A percentile compares a stretch with the other conserved stretches of the same genome.
Evolutionary conservation across 139 green algal species (phyloP).

Genomic region (Eudorina sp.): DNA sequence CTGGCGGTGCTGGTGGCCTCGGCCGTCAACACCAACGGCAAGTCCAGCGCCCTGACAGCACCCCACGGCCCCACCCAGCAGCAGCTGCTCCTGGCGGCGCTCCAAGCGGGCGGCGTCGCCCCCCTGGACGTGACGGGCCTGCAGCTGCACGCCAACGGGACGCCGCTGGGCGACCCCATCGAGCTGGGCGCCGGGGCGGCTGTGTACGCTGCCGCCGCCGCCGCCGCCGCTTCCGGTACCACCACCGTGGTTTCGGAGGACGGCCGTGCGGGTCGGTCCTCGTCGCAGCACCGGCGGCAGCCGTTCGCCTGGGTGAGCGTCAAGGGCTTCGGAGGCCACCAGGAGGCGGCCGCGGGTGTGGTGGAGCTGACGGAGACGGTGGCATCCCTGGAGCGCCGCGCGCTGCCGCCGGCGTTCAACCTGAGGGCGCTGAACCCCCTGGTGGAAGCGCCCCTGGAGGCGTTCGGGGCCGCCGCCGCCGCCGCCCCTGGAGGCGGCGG

Average conservation of each 20-base stretch:
- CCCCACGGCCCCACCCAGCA: conserved; percentile 90
- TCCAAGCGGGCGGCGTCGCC: conserved; percentile 51
- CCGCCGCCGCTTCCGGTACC: background rate
- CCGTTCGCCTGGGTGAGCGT: conserved; percentile 53
- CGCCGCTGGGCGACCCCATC: conserved; percentile 75
- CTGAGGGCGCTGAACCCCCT: conserved; percentile 78
- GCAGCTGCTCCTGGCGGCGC: conserved; percentile 63
- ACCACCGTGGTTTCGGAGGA: background rate
- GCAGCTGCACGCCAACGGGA: conserved; percentile 81
- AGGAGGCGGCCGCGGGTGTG: conserved; percentile 69
- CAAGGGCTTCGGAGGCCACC: conserved; percentile 71
- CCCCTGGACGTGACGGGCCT: conserved; percentile 49
- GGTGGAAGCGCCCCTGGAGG: conserved; percentile 51
- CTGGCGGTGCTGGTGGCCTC: conserved; percentile 68
- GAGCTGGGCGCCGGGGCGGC: conserved; percentile 66
- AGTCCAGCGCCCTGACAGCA: conserved; percentile 87
- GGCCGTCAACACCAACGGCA: conserved; percentile 91
- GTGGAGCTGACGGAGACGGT: conserved; percentile 58
- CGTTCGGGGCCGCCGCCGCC: background rate
- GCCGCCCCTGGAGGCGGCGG: background rate
- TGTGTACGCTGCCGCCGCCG: conserved; percentile 32
- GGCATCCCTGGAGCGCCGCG: conserved; percentile 34
- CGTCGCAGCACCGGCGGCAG: background rate
- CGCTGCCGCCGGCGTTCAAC: conserved; percentile 62
- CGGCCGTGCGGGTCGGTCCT: too few species aligned